These are phyloP conservation scores for Leccinum proximum DNA, from an alignment of 1,284 basidiomycete species.

Conservation along the genomic window DNA sequence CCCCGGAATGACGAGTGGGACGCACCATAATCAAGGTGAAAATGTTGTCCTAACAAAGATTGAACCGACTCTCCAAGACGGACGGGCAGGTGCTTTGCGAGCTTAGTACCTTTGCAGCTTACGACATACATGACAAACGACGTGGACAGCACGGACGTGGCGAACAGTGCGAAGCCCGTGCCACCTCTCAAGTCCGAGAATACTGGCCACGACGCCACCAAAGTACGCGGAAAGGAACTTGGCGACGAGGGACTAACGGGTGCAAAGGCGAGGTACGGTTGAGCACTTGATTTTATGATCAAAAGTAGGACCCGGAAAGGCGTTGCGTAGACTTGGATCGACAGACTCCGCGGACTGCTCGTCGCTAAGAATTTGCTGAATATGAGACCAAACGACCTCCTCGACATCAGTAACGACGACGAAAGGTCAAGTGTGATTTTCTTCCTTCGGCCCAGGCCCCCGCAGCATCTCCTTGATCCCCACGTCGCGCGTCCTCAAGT, in stretches of 20 bases:
- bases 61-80: slow-evolving; percentile 67
- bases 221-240: slow-evolving; percentile 82
- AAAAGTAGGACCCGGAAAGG: too few relatives aligned
- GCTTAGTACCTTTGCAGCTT: slow-evolving; percentile 60
- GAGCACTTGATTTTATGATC: too few relatives aligned
- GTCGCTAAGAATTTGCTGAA: too few relatives aligned
- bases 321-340: too few relatives aligned
- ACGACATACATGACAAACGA: slow-evolving; percentile 61
- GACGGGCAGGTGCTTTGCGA: slow-evolving; percentile 56
- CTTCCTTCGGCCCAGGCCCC: slow-evolving; percentile 52
- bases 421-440: too few relatives aligned
- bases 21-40: slow-evolving; percentile 88
- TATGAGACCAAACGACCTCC: too few relatives aligned
- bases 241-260: slow-evolving; percentile 44
- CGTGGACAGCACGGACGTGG: slow-evolving; percentile 62
- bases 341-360: too few relatives aligned
- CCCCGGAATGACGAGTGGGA: slow-evolving; percentile 35
- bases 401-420: too few relatives aligned
- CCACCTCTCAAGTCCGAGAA: slow-evolving; percentile 84
- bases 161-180: slow-evolving; percentile 77
- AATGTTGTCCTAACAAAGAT: slow-evolving; percentile 79
- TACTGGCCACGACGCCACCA: slow-evolving; percentile 80
- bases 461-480: slow-evolving; percentile 70
- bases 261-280: too few relatives aligned
- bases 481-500: slow-evolving; percentile 45